A percentile compares a stretch with the other conserved stretches of the same genome.
These are phyloP conservation scores for Mortierella hygrophila DNA, from an alignment of 192 early-diverging fungal genomes.

Conservation along the genomic window DNA sequence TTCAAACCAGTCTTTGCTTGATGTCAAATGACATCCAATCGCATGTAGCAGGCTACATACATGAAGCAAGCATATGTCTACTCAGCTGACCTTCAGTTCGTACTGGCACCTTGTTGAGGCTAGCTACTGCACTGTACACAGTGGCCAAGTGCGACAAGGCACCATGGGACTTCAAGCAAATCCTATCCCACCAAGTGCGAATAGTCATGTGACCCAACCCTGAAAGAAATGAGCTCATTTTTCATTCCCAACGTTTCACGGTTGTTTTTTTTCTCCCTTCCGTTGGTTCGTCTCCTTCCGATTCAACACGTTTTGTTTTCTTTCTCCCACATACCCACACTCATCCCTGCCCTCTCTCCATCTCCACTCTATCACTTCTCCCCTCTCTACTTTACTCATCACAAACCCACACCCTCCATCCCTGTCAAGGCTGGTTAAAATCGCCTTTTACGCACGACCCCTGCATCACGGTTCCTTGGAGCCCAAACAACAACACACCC, in stretches of 20 bases:
- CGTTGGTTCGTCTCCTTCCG: not conserved
- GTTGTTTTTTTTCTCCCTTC: not conserved
- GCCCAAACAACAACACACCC: not conserved
- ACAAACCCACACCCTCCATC: not conserved
- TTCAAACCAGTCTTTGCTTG: too few species aligned
- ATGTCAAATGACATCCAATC: too few species aligned
- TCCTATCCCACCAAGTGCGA: not conserved
- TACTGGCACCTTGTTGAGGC: too few species aligned
- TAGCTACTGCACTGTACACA: too few species aligned
- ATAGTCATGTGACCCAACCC: not conserved
- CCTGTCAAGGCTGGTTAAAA: conserved; percentile 11
- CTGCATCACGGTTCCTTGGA: conserved; percentile 8
- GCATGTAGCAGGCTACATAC: too few species aligned
- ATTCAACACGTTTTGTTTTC: not conserved
- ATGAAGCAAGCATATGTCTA: too few species aligned
- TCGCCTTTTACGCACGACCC: not conserved
- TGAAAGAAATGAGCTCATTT: not conserved
- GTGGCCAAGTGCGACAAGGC: too few species aligned
- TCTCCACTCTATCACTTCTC: not conserved
- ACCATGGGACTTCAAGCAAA: too few species aligned
- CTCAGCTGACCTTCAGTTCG: too few species aligned
- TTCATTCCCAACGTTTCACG: not conserved
- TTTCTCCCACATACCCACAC: not conserved
- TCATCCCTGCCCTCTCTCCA: not conserved
- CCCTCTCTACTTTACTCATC: not conserved